Percentiles rank a stretch among this genome's conserved stretches.
Conservation (phyloP, 2,329 filamentous ascomycete species). For the Coniochaeta sp. region DNA sequence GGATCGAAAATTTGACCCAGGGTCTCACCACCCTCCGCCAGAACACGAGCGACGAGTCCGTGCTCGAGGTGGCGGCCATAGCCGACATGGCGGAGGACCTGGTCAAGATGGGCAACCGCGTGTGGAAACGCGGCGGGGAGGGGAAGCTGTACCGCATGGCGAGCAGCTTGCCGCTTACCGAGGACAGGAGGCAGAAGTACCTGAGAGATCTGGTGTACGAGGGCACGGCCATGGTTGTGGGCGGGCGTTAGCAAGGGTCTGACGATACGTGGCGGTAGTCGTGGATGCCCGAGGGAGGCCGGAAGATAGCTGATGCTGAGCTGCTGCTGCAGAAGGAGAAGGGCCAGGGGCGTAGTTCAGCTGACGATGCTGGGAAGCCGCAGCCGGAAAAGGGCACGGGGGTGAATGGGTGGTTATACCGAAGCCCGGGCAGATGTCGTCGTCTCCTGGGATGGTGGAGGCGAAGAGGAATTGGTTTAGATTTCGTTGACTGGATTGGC, state of each 20-base stretch:
- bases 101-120: constrained; percentile 55
- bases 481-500: too few relatives aligned
- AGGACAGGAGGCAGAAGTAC: constrained; percentile 65
- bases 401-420: too few relatives aligned
- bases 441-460: too few relatives aligned
- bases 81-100: constrained; percentile 75
- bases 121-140: constrained; percentile 49
- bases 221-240: background rate
- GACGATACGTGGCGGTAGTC: too few relatives aligned
- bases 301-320: too few relatives aligned
- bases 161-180: constrained; percentile 55
- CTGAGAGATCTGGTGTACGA: constrained; percentile 60
- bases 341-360: too few relatives aligned
- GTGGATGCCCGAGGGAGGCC: too few relatives aligned
- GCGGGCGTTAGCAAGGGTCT: background rate
- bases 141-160: constrained; percentile 43
- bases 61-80: constrained; percentile 62
- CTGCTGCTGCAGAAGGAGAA: too few relatives aligned
- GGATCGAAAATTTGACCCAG: constrained; percentile 41
- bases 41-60: constrained; percentile 43
- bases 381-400: too few relatives aligned
- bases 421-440: too few relatives aligned
- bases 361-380: too few relatives aligned
- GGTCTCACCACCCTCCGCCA: constrained; percentile 50
- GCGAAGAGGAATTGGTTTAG: too few relatives aligned